Conservation (phyloP, 805 yeast genomes). For the Metschnikowia noctiluminum region DNA sequence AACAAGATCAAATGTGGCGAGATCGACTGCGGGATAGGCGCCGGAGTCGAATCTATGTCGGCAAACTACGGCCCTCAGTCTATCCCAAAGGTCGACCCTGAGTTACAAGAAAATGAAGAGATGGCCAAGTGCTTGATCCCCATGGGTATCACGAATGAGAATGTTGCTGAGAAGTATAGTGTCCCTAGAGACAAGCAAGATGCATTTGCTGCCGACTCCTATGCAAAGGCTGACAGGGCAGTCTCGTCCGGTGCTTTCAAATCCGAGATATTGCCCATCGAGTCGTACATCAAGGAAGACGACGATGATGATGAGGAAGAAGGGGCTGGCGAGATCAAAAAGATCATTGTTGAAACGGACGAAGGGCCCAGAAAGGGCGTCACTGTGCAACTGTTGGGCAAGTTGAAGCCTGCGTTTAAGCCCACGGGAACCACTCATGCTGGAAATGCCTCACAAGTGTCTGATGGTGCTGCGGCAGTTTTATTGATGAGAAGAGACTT, state of each 20-base stretch:
- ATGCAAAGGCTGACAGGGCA: constrained; percentile 79
- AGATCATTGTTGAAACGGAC: constrained; percentile 56
- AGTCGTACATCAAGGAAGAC: constrained; percentile 52
- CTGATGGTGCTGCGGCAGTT: constrained; percentile 94
- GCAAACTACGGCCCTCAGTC: constrained; percentile 80
- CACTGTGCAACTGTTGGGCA: constrained; percentile 69
- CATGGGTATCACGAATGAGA: constrained; percentile 96
- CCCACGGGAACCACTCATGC: constrained; percentile 87
- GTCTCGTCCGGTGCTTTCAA: constrained; percentile 68
- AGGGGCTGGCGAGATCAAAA: constrained; percentile 45
- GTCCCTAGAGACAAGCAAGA: constrained; percentile 76
- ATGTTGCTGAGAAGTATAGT: constrained; percentile 66
- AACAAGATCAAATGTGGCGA: constrained; percentile 84
- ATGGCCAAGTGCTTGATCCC: constrained; percentile 77
- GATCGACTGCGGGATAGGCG: constrained; percentile 86
- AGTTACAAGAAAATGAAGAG: constrained; percentile 34
- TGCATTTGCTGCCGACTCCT: constrained; percentile 83
- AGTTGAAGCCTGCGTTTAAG: constrained; percentile 83
- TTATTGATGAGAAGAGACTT: constrained; percentile 79
- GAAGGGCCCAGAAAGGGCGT: constrained; percentile 92
- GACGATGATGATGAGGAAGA: constrained; percentile 48
- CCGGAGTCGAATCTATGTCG: constrained; percentile 96
- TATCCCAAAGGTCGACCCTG: constrained; percentile 45
- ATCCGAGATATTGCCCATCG: constrained; percentile 85
- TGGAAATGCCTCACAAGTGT: constrained; percentile 93